A percentile compares a stretch with the other conserved stretches of the same genome.
These are phyloP conservation scores for Planoprotostelium fungivorum DNA, from an alignment of 78 protist species.

Conservation along the genomic window DNA sequence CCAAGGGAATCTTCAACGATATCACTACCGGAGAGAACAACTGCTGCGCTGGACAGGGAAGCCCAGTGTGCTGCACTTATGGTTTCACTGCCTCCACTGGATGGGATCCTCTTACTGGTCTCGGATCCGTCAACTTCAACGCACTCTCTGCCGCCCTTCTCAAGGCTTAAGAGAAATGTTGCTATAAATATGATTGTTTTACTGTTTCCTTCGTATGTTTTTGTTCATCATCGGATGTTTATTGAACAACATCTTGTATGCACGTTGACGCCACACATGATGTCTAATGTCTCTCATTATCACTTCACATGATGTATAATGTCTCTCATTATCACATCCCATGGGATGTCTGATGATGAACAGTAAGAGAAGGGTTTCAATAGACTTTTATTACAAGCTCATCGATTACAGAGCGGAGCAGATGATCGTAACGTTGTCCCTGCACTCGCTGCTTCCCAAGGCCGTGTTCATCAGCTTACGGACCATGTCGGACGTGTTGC, in stretches of 20 bases:
- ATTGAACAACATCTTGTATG: too few relatives aligned
- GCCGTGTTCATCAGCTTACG: neutral
- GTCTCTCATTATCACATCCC: too few relatives aligned
- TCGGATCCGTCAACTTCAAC: slow-evolving; percentile 31
- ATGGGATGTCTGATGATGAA: too few relatives aligned
- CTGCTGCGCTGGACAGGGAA: slow-evolving; percentile 3
- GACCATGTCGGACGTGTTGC: neutral
- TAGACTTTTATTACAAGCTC: too few relatives aligned
- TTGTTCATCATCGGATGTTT: too few relatives aligned
- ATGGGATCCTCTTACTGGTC: slow-evolving; percentile 59
- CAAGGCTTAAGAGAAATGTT: neutral
- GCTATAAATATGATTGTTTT: neutral
- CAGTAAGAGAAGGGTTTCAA: too few relatives aligned
- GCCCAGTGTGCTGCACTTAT: neutral
- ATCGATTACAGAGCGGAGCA: neutral
- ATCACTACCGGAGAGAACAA: slow-evolving; percentile 37
- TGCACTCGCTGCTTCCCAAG: neutral
- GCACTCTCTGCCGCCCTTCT: neutral
- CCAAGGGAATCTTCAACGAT: slow-evolving; percentile 42
- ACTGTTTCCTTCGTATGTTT: neutral
- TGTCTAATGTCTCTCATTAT: too few relatives aligned
- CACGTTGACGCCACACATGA: too few relatives aligned
- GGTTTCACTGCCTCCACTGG: slow-evolving; percentile 58
- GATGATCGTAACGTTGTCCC: neutral
- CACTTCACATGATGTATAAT: too few relatives aligned